These are phyloP conservation scores for Oehlia diaphana DNA, from an alignment of 192 early-diverging fungal species.

Conservation along the genomic window DNA sequence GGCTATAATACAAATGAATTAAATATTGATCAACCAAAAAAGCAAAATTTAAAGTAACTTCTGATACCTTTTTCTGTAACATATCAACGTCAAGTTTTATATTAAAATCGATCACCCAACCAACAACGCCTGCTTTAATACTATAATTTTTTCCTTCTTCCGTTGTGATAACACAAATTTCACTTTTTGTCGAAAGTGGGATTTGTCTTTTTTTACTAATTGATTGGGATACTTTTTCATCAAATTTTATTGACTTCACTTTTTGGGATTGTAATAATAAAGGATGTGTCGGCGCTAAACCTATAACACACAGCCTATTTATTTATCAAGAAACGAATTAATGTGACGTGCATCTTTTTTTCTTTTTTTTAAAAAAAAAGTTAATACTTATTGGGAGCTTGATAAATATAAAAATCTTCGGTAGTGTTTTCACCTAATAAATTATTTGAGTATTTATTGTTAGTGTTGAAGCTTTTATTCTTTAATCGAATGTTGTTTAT, in stretches of 20 bases:
- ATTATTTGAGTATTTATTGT: neutral
- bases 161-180: conserved; percentile 3
- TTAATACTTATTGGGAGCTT: conserved; percentile 30
- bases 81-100: conserved; percentile 2
- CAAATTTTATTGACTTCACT: neutral
- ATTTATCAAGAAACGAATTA: neutral
- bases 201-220: conserved; percentile 13
- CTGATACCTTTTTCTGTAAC: conserved; percentile 7
- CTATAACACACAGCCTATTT: conserved; percentile 28
- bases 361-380: neutral
- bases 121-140: conserved; percentile 11
- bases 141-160: neutral
- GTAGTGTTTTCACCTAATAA: conserved; percentile 7
- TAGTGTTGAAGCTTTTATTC: neutral
- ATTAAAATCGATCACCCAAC: conserved; percentile 27
- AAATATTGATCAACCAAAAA: neutral
- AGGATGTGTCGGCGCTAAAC: conserved; percentile 25
- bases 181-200: neutral
- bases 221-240: neutral
- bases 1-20: conserved; percentile 4
- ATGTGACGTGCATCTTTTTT: too few relatives aligned
- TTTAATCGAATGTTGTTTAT: neutral
- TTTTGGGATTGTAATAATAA: conserved; percentile 5
- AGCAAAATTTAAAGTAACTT: neutral
- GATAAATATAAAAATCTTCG: conserved; percentile 30